Evolutionary conservation across 352 stramenopile species (phyloP), one percentile per base, ranked within the genome.

Genomic region (Blastocystis sp.): DNA sequence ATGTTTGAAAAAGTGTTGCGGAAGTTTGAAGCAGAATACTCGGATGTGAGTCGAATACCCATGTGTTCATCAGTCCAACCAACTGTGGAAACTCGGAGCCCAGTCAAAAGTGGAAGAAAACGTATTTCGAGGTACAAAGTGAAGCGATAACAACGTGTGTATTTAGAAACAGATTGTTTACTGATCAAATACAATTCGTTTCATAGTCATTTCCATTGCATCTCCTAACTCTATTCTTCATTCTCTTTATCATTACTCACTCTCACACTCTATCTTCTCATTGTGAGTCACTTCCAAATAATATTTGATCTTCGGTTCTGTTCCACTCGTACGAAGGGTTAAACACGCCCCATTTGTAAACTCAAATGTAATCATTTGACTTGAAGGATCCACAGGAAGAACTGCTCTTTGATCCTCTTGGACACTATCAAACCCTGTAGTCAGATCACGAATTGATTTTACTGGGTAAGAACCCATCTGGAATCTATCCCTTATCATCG

Each of bases 281-380:
- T 27, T 16, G 4, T 67, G 24, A 24, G 49, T 74, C 42, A 74
- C 59, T 91, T 99, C 96, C 49, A 97, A 93, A 89, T 99, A 99
- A 89, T 97, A 98, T 90, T 99, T 99, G 85, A 99, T 95, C 90
- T 99, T 99, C 27, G 96, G 96, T 89, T 99, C 96, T 14, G 96
- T 99, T 24, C 96, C 96, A 89, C 94, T 98, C 46, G 95, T 98
- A 86, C 96, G 93, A 75, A 99, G 92, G 71, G 97, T 98, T 24
- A 94, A 93, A 57, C 98, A 93, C 88, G 93, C 96, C 67, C 95
- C 95, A 90, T 98, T 98, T 27, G 88, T 89, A 87, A 98, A 98
- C 46, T 78, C 65, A 89, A 97, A 96, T 37, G 95, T 98, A 89
- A 98, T 96, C 96, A 98, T 98, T 66, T 97, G 94, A 43, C 91